Evolutionary conservation across 306 rosid genomes (phyloP), one percentile per base, ranked within the genome.

Genomic region (Astragalus glycyphyllos): DNA sequence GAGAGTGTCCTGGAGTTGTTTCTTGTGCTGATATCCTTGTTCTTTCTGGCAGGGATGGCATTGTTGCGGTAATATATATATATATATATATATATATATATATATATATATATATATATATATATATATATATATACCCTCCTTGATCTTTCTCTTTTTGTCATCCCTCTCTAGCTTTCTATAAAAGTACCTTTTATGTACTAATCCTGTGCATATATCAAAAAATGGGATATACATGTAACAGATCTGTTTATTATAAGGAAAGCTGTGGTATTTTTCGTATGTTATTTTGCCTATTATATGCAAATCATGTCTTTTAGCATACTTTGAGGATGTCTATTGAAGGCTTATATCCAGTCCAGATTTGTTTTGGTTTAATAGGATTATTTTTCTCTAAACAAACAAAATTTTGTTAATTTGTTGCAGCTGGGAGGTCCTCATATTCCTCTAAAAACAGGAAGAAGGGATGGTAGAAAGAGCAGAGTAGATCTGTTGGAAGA

Each of bases 381-480:
- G 23, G 31, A 26, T 2, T 26, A 26, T 26, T 26, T 26, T 26
- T 26, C 31, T 26, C 31, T 26, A 26, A 26, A 26, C 3, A 26
- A 26, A 3, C 31, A 26, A 26, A 26, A 57, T 5, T 26, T 56
- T 57, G 3, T 3, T 1, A 2, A 4, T 65, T 37, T 60, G 51
- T 12, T 73, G 69, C 91, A 94, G 98, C 87, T 94, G 4, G 97
- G 97, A 75, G 98, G 98, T 4, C 97, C 98, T 16, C 10, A 84
- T 40, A 89, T 94, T 47, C 87, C 89, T 58, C 89, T 94, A 0
- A 94, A 87, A 69, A 94, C 98, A 0, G 98, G 98, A 67, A 94
- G 98, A 82, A 94, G 98, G 76, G 98, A 94, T 78, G 98, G 98
- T 7, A 89, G 97, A 75, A 90, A 72, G 51, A 94, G 98, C 90